Evolutionary conservation across 2,329 filamentous ascomycete species (phyloP), one percentile per base, ranked within the genome.

Genomic region (Sporothrix inflata): DNA sequence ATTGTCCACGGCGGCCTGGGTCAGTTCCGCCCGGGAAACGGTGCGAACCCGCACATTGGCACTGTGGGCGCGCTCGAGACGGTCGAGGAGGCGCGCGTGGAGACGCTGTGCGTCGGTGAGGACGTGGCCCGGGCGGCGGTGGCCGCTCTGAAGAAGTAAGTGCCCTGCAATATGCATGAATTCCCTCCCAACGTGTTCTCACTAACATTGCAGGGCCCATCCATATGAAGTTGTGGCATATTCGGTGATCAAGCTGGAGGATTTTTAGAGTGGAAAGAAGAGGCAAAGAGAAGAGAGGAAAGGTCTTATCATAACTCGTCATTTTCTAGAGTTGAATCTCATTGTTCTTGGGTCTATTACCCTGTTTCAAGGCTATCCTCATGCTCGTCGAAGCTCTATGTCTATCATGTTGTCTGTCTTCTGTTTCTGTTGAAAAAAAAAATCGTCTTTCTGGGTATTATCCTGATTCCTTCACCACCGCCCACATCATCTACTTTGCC

Each of bases 11-110:
- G 91, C 4, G 88, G 82, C 0, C 4, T 71, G 5, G 90, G 89
- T 0, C 90, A 92, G 77, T 93, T 92, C 79, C 85, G 88, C 0
- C 90, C 90, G 0, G 88, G 88, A 0, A 83, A 84, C 71, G 79
- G 82, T 0, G 89, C 91, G 0, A 90, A 89, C 65, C 91, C 91
- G 3, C 81, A 88, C 76, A 88, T 92, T 74, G 91, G 91, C 0
- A 80, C 81, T 11, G 81, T 84, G 1, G 75, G 76, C 55, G 79
- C 82, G 53, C 76, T 92, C 0, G 89, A 92, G 79, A 79, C 88
- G 72, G 83, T 88, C 0, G 83, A 86, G 3, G 91, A 93, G 79
- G 83, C 86, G 1, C 84, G 85, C 65, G 87, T 91, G 19, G 90
- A 93, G 82, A 86, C 87, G 1, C 77, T 91, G 3, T 90, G 89